Evolutionary conservation across 495 filamentous ascomycete genomes (phyloP), one percentile per base, ranked within the genome.

Genomic region (Penicillium chermesinum): DNA sequence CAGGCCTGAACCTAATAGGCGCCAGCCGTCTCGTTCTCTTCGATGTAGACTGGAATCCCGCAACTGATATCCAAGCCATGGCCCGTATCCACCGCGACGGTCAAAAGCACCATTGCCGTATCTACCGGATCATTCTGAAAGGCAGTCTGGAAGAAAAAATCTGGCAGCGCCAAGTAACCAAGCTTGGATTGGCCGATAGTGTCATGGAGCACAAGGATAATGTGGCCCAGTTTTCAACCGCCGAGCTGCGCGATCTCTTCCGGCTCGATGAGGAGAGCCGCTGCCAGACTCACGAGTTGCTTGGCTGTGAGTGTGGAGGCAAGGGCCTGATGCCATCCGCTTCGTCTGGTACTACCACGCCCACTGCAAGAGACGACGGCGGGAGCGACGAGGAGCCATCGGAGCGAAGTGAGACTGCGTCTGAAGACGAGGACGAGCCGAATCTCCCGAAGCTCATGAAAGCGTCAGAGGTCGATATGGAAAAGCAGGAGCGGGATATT

Each of bases 11-110:
- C 60, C 77, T 91, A 2, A 84, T 88, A 48, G 87, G 87, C 16
- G 87, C 87, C 3, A 86, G 82, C 16, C 75, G 87, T 9, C 77
- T 91, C 0, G 71, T 90, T 7, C 78, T 91, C 2, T 90, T 89
- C 57, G 87, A 91, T 53, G 77, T 87, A 5, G 87, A 90, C 64
- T 91, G 87, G 87, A 91, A 91, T 54, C 87, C 87, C 1, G 82
- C 84, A 7, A 89, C 84, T 2, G 87, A 91, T 54, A 69, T 84
- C 15, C 87, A 91, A 60, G 87, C 87, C n/a, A 90, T 91, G 87
- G 87, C 87, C 2, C 79, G 87, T 3, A 86, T 91, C 39, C 86
- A 90, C 59, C 76, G 87, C 21, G 86, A 89, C 52, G 87, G 87
- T 13, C 87, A 91, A 58, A 87, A 82, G 60, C 66, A 70, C 2